phyloP scores from a whole-genome alignment of 1,139 yeast genomes.

The Candida albicans region DNA sequence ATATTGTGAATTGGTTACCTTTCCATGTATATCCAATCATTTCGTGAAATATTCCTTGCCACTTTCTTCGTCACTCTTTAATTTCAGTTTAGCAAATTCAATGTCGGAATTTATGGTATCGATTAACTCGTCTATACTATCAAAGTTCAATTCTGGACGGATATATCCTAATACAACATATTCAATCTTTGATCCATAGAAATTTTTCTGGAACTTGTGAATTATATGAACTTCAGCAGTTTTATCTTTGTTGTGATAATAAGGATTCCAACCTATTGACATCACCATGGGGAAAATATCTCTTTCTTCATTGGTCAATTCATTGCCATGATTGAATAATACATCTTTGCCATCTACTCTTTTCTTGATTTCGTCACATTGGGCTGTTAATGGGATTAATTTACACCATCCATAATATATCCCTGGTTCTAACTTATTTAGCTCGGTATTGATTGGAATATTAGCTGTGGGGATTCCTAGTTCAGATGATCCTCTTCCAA shows the following conservation, averaged over 20 bases:
- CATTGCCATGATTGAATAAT: conserved; percentile 61
- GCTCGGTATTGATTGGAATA: conserved; percentile 59
- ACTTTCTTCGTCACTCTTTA: conserved; percentile 23
- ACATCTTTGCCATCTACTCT: conserved; percentile 46
- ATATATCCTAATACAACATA: conserved; percentile 82
- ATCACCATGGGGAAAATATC: conserved; percentile 80
- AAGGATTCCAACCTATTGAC: conserved; percentile 97
- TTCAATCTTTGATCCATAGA: conserved; percentile 79
- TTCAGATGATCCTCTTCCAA: conserved; percentile 93
- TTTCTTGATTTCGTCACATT: conserved; percentile 12
- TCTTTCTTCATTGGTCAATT: conserved; percentile 40
- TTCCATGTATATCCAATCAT: no score
- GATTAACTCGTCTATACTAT: conserved; percentile 82
- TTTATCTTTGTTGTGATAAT: conserved; percentile 72
- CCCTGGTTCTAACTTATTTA: conserved; percentile 64
- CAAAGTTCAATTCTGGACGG: conserved; percentile 87
- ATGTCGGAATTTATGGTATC: conserved; percentile 84
- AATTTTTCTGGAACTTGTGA: conserved; percentile 63
- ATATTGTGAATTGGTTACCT: no score
- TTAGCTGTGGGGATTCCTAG: conserved; percentile 97
- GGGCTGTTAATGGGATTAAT: conserved; percentile 24
- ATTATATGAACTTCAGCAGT: conserved; percentile 88
- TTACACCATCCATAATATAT: conserved; percentile 87
- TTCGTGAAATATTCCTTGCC: conserved; percentile 3
- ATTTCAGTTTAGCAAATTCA: conserved; percentile 55